Evolutionary conservation across 2,329 filamentous ascomycete species (phyloP).

Genomic region (Aureobasidium melanogenum): DNA sequence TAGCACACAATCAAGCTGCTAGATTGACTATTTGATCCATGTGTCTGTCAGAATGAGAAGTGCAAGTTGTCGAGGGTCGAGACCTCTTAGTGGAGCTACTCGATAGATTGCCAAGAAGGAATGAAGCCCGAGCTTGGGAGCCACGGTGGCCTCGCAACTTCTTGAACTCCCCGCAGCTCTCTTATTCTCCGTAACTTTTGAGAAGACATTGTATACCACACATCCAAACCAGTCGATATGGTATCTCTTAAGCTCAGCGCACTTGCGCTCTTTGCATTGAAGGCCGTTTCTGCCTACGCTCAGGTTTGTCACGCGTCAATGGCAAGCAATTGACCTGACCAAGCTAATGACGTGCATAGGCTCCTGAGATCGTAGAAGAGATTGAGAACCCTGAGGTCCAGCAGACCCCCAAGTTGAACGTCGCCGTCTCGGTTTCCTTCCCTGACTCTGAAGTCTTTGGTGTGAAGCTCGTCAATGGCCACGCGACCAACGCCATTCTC

Average conservation of each 20-base stretch:
- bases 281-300: conserved; percentile 48
- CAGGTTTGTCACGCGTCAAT: neutral
- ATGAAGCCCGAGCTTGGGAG: neutral
- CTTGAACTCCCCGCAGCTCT: neutral
- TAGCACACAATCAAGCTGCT: neutral
- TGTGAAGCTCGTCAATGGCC: conserved; percentile 90
- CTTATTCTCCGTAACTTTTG: neutral
- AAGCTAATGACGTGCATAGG: conserved; percentile 1
- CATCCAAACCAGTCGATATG: conserved; percentile 43
- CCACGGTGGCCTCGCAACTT: neutral
- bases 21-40: neutral
- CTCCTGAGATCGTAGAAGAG: conserved; percentile 48
- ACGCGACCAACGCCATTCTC: conserved; percentile 72
- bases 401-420: conserved; percentile 45
- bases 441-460: conserved; percentile 74
- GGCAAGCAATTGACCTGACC: neutral
- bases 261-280: conserved; percentile 62
- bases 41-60: neutral
- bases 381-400: conserved; percentile 35
- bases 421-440: conserved; percentile 50
- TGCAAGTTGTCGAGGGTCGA: neutral
- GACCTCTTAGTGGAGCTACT: neutral
- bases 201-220: conserved; percentile 1
- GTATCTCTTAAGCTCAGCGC: conserved; percentile 63
- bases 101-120: conserved; percentile 2